phyloP scores from a whole-genome alignment of 2,329 filamentous ascomycete species.

The Pseudogymnoascus sp. region DNA sequence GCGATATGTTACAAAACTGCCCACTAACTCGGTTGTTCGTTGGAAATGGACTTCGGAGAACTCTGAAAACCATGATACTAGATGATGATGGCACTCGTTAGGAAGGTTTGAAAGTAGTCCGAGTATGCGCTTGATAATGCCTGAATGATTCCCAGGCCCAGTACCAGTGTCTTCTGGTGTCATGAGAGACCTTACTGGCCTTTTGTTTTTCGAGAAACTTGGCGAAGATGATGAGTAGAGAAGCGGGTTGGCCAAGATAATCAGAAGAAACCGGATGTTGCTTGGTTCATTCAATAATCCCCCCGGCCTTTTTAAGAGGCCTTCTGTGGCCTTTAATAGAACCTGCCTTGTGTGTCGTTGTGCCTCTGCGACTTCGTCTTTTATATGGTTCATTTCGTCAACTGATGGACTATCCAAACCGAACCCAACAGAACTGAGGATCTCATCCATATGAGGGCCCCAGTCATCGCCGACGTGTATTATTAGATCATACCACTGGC shows the following conservation, averaged over 20 bases:
- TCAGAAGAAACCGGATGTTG: conserved; percentile 69
- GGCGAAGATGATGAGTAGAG: conserved; percentile 43
- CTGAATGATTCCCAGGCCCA: conserved; percentile 61
- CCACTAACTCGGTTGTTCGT: conserved; percentile 67
- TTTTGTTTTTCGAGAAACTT: neutral
- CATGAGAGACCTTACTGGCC: neutral
- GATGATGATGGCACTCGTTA: conserved; percentile 65
- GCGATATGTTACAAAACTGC: conserved; percentile 75
- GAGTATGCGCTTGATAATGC: conserved; percentile 76
- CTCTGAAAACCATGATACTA: conserved; percentile 72
- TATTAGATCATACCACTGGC: conserved; percentile 67
- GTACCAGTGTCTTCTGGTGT: neutral
- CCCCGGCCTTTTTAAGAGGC: conserved; percentile 71
- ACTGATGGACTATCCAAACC: conserved; percentile 17
- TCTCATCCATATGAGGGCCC: conserved; percentile 51
- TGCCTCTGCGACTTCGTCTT: conserved; percentile 49
- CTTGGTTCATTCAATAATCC: conserved; percentile 59
- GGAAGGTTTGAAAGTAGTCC: conserved; percentile 73
- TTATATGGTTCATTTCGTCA: conserved; percentile 35
- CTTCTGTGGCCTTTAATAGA: conserved; percentile 72
- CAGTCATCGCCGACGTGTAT: conserved; percentile 62
- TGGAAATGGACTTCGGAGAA: conserved; percentile 62
- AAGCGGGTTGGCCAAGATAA: conserved; percentile 72
- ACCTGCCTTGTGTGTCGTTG: conserved; percentile 63
- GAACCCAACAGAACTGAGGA: conserved; percentile 32